These are phyloP conservation scores for Clarireedia monteithiana DNA, from an alignment of 2,329 filamentous ascomycete genomes.

Conservation along the genomic window DNA sequence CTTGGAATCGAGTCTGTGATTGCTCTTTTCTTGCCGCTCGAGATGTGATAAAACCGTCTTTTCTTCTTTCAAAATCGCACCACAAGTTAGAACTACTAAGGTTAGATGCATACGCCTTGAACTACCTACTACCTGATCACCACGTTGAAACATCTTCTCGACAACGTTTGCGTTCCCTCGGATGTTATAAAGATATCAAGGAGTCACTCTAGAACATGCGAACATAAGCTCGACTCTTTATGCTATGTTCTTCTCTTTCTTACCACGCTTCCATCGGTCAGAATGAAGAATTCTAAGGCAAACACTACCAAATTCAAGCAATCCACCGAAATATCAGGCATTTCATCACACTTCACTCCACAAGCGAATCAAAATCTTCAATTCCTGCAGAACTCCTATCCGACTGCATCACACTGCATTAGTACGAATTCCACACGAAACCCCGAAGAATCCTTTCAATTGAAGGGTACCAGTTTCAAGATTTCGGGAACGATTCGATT, in stretches of 20 bases:
- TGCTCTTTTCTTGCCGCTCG: not conserved
- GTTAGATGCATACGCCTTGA: not conserved
- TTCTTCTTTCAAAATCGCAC: not conserved
- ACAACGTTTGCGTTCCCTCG: not conserved
- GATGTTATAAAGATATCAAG: not conserved
- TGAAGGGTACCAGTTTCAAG: not conserved
- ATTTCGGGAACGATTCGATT: not conserved
- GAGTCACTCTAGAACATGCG: not conserved
- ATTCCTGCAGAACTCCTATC: slow-evolving; percentile 11
- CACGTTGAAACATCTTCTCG: too few species aligned
- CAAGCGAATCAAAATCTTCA: slow-evolving; percentile 10
- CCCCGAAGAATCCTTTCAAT: slow-evolving; percentile 3
- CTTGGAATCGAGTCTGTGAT: too few species aligned
- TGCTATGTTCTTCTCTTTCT: not conserved
- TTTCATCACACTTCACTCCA: not conserved
- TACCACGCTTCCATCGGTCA: not conserved
- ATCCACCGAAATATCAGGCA: slow-evolving; percentile 8
- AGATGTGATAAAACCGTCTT: not conserved
- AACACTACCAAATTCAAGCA: not conserved
- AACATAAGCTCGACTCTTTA: not conserved
- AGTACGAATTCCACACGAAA: not conserved
- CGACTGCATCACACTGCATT: slow-evolving; percentile 8
- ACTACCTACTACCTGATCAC: too few species aligned
- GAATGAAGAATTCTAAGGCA: not conserved
- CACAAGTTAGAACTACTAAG: not conserved